Evolutionary conservation across 345 rosid species (phyloP).

Genomic region (Sisymbrium altissimum): DNA sequence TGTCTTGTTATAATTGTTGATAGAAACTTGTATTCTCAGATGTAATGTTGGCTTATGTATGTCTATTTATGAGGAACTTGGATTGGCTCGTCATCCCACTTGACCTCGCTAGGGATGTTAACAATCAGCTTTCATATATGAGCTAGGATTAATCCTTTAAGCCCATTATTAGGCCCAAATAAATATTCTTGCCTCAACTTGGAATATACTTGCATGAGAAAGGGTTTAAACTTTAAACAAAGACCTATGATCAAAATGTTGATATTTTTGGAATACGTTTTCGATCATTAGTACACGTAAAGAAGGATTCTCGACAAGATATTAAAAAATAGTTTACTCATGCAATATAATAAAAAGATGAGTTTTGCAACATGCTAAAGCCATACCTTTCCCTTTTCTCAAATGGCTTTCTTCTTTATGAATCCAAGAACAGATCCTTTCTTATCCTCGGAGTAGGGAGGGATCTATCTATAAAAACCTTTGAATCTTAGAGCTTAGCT

Average conservation of each 20-base stretch:
- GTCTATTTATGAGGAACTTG: not conserved
- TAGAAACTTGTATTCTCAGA: constrained; percentile 16
- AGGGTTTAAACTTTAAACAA: not conserved
- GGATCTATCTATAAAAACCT: not conserved
- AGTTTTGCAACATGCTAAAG: constrained; percentile 33
- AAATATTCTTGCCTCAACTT: not conserved
- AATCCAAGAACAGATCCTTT: constrained; percentile 28
- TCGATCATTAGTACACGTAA: constrained; percentile 8
- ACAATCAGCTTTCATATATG: not conserved
- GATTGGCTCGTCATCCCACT: not conserved
- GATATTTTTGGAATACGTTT: constrained; percentile 10
- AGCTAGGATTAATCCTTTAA: not conserved
- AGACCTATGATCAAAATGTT: constrained; percentile 12
- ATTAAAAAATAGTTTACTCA: not conserved
- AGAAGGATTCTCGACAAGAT: constrained; percentile 10
- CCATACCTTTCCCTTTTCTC: constrained; percentile 42
- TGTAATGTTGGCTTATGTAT: constrained; percentile 22
- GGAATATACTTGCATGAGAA: constrained; percentile 30
- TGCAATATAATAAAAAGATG: not conserved
- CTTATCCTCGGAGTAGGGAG: not conserved
- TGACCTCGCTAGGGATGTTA: not conserved
- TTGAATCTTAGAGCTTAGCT: not conserved
- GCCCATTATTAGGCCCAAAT: not conserved
- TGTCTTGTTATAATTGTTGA: constrained; percentile 20
- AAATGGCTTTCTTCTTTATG: constrained; percentile 31